phyloP scores from a whole-genome alignment of 1,139 yeast genomes.

The Yamadazyma spencermartinsiae region DNA sequence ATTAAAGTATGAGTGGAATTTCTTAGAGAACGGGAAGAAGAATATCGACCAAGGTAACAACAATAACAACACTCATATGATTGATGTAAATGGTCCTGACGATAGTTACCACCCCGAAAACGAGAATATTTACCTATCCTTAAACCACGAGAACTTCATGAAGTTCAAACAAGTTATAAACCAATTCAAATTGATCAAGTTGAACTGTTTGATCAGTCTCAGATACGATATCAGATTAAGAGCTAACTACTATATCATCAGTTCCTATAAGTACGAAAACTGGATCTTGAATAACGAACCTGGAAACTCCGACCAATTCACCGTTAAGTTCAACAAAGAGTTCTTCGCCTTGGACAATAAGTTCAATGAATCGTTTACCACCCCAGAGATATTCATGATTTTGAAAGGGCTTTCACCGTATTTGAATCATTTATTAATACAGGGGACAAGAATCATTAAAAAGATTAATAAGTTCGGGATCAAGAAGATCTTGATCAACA shows the following conservation, averaged over 20 bases:
- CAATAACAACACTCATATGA: slow-evolving; percentile 6
- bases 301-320: slow-evolving; percentile 64
- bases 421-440: slow-evolving; percentile 57
- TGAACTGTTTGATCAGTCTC: slow-evolving; percentile 53
- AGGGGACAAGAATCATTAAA: slow-evolving; percentile 57
- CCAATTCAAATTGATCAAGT: slow-evolving; percentile 47
- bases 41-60: slow-evolving; percentile 17
- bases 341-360: slow-evolving; percentile 52
- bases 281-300: slow-evolving; percentile 52
- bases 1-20: slow-evolving; percentile 57
- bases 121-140: slow-evolving; percentile 36
- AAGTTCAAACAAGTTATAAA: slow-evolving; percentile 51
- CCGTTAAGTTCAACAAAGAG: slow-evolving; percentile 61
- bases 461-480: slow-evolving; percentile 67
- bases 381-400: slow-evolving; percentile 31
- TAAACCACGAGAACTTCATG: slow-evolving; percentile 35
- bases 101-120: slow-evolving; percentile 17
- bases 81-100: slow-evolving; percentile 11
- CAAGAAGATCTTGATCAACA: slow-evolving; percentile 64
- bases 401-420: slow-evolving; percentile 57
- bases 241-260: slow-evolving; percentile 59
- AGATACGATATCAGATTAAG: slow-evolving; percentile 68
- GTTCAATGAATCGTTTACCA: slow-evolving; percentile 28
- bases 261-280: slow-evolving; percentile 39
- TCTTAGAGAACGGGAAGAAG: slow-evolving; percentile 46